These are phyloP conservation scores for Aureobasidium sp. DNA, from an alignment of 2,329 filamentous ascomycete genomes.

Conservation along the genomic window DNA sequence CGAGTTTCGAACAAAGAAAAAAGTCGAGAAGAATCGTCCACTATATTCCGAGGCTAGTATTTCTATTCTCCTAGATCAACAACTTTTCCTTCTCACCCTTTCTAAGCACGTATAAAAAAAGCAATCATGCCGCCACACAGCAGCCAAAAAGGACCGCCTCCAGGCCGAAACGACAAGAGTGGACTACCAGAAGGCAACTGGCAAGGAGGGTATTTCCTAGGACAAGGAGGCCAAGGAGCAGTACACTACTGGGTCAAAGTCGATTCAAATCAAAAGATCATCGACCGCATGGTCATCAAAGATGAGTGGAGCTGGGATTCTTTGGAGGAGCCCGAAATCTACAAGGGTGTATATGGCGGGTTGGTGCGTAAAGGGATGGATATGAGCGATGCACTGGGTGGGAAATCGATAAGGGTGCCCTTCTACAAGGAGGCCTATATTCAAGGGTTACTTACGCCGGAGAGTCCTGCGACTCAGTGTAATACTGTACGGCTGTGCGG, in stretches of 20 bases:
- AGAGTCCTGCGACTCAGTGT: background rate
- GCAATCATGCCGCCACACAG: background rate
- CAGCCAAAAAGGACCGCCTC: background rate
- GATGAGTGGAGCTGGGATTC: background rate
- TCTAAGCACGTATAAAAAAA: background rate
- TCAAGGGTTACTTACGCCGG: background rate
- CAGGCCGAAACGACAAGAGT: background rate
- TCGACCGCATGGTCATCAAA: conserved; percentile 4
- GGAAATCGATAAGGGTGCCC: no score
- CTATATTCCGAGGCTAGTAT: background rate
- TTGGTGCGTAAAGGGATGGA: background rate
- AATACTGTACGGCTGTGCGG: background rate
- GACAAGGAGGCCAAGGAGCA: background rate
- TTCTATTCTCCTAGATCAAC: background rate
- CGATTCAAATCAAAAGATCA: background rate
- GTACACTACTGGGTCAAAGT: background rate
- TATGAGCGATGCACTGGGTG: background rate
- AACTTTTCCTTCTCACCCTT: background rate
- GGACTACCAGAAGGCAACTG: background rate
- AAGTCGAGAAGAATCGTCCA: background rate
- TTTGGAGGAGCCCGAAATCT: background rate
- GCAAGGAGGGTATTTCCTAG: background rate
- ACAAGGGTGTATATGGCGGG: background rate
- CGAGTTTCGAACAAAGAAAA: background rate
- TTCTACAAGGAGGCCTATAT: background rate